phyloP scores from a whole-genome alignment of 306 rosid genomes.

The barrel medic (Medicago truncatula) region DNA sequence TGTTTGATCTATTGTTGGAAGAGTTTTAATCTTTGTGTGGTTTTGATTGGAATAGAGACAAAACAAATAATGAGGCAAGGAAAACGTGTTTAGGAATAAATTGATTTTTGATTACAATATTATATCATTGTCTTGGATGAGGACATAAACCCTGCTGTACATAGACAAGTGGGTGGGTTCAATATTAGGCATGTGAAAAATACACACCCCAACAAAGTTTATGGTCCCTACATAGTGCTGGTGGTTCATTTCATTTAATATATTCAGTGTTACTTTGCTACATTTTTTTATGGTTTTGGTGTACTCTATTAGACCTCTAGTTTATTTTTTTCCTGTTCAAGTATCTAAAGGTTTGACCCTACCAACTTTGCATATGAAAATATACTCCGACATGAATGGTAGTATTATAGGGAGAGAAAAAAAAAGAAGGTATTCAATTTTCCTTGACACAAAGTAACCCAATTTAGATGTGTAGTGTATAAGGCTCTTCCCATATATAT shows the following conservation, averaged over 20 bases:
- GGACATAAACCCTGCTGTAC: slow-evolving; percentile 5
- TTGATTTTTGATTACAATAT: background rate
- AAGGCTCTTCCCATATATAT: slow-evolving; percentile 15
- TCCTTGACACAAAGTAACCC: background rate
- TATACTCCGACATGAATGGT: slow-evolving; percentile 42
- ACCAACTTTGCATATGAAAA: slow-evolving; percentile 6
- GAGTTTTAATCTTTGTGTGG: background rate
- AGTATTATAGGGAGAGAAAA: slow-evolving; percentile 8
- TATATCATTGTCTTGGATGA: background rate
- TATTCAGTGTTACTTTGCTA: background rate
- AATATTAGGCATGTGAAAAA: slow-evolving; percentile 20
- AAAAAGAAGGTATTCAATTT: background rate
- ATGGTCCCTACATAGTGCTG: background rate
- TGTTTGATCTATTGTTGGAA: slow-evolving; percentile 5
- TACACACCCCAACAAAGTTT: background rate
- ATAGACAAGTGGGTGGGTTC: background rate
- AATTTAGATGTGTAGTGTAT: slow-evolving; percentile 15
- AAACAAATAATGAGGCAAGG: background rate
- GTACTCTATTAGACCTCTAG: background rate
- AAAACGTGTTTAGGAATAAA: slow-evolving; percentile 32
- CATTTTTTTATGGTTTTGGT: slow-evolving; percentile 19
- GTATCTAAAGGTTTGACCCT: slow-evolving; percentile 23
- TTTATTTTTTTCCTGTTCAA: slow-evolving; percentile 21
- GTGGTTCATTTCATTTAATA: slow-evolving; percentile 5
- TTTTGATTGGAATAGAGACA: slow-evolving; percentile 4